Evolutionary conservation across 257 asterid species (phyloP).

Genomic region (Solanum rostratum): DNA sequence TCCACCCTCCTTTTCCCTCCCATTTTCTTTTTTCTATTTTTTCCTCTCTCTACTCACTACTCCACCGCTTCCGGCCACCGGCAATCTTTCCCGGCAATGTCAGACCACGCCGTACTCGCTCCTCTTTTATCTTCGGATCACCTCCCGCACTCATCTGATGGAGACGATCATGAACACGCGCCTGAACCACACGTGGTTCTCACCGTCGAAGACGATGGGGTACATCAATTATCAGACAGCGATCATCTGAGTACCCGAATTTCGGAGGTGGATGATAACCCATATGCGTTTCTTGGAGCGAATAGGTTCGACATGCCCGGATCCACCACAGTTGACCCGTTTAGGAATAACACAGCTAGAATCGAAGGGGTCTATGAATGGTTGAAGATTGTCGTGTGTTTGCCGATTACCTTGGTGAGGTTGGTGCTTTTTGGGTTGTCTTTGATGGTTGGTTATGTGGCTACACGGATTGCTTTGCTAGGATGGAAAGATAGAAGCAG

Average conservation of each 20-base stretch:
- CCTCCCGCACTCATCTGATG: conserved; percentile 4
- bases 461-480: conserved; percentile 44
- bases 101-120: conserved; percentile 38
- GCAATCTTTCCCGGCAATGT: conserved; percentile 8
- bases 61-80: neutral
- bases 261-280: conserved; percentile 25
- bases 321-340: conserved; percentile 71
- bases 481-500: conserved; percentile 81
- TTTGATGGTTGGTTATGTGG: conserved; percentile 54
- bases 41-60: neutral
- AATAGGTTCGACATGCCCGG: conserved; percentile 49
- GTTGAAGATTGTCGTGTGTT: conserved; percentile 61
- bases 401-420: conserved; percentile 62
- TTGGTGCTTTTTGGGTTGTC: conserved; percentile 55
- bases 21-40: neutral
- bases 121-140: conserved; percentile 25
- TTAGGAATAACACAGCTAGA: conserved; percentile 46
- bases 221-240: neutral
- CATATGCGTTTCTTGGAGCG: conserved; percentile 57
- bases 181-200: conserved; percentile 31
- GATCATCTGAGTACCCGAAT: neutral
- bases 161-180: neutral
- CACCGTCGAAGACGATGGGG: conserved; percentile 30
- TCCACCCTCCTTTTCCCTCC: too few relatives aligned
- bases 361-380: conserved; percentile 88